A percentile compares a stretch with the other conserved stretches of the same genome.
Evolutionary conservation across 805 yeast genomes (phyloP).

Genomic region (Tetrapisispora arboricola): DNA sequence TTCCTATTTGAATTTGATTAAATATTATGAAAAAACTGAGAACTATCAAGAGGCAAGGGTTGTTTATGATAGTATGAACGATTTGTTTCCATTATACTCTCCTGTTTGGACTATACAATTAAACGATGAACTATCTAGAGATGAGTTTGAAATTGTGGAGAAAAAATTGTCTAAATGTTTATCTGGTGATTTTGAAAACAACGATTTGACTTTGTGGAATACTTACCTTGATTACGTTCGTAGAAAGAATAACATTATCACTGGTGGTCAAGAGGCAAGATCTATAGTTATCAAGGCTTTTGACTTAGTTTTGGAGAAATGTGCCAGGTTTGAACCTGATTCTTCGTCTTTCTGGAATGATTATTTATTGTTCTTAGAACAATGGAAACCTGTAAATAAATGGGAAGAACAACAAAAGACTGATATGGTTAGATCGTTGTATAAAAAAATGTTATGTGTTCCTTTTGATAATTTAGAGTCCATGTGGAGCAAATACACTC

Average conservation of each 20-base stretch:
- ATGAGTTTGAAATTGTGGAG: slow-evolving; percentile 59
- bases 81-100: slow-evolving; percentile 57
- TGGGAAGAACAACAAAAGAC: slow-evolving; percentile 81
- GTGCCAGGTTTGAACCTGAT: slow-evolving; percentile 62
- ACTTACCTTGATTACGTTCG: slow-evolving; percentile 72
- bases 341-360: slow-evolving; percentile 72
- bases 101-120: slow-evolving; percentile 69
- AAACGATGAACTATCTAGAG: slow-evolving; percentile 50
- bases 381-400: slow-evolving; percentile 67
- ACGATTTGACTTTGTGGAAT: slow-evolving; percentile 62
- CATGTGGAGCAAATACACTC: slow-evolving; percentile 71
- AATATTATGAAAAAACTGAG: slow-evolving; percentile 40
- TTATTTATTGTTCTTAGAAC: slow-evolving; percentile 65
- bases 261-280: slow-evolving; percentile 77
- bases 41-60: slow-evolving; percentile 49
- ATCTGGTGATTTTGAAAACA: slow-evolving; percentile 30
- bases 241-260: slow-evolving; percentile 51
- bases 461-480: slow-evolving; percentile 69
- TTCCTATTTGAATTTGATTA: slow-evolving; percentile 48
- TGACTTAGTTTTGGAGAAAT: slow-evolving; percentile 66
- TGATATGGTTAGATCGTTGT: slow-evolving; percentile 65
- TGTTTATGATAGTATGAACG: slow-evolving; percentile 50
- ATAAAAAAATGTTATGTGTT: slow-evolving; percentile 56
- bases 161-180: slow-evolving; percentile 55
- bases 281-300: slow-evolving; percentile 68